Base-by-base conservation (phyloP, 495 filamentous ascomycete species). In the Penicillium canariense region DNA sequence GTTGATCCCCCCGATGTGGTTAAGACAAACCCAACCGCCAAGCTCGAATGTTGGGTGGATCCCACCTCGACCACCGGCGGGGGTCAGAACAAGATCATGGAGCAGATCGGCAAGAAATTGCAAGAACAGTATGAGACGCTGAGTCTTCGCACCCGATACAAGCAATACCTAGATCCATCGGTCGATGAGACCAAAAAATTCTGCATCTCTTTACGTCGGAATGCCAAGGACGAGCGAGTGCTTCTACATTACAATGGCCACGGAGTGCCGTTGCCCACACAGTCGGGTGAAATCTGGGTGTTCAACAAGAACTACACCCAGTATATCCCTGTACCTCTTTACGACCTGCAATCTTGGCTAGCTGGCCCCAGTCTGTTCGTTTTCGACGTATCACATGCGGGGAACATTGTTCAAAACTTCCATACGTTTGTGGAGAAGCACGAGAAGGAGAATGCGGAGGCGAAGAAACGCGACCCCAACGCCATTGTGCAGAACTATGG, bases 231-330 rank as follows among this genome's bases (percentile, higher is more conserved):
- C 47, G 94, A 99, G 70, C 79, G 94, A 27, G 88, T 97, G 4
- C 78, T 99, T 4, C 91, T 97, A 61, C 94, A 99, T 68, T 99
- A 97, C 77, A 99, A 99, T 60, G 94, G 94, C 23, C 94, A 99
- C 68, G 94, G 94, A 20, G 94, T 99, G n/a, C 94, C 94, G 5
- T 88, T 96, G 60, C 94, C 94, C 26, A 99, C 94, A 4, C 83
- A 88, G 4, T 97, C 93, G 3, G 94, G 94, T 9, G 94, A 99
- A 69, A 96, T 99, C 11, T 99, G 94, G 94, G 95, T 97, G 2
- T 98, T 99, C 72, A 99, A 99, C 73, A 92, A 90, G 56, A 96
- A 89, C 60, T 99, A 96, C 66, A 99, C 94, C 0, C 94, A 99
- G 69, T 99, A 99, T 61, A 99, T 99, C 27, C 94, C 94, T 0